Base-by-base conservation (phyloP, 73 alveolate species). In the Stentor roeselii region DNA sequence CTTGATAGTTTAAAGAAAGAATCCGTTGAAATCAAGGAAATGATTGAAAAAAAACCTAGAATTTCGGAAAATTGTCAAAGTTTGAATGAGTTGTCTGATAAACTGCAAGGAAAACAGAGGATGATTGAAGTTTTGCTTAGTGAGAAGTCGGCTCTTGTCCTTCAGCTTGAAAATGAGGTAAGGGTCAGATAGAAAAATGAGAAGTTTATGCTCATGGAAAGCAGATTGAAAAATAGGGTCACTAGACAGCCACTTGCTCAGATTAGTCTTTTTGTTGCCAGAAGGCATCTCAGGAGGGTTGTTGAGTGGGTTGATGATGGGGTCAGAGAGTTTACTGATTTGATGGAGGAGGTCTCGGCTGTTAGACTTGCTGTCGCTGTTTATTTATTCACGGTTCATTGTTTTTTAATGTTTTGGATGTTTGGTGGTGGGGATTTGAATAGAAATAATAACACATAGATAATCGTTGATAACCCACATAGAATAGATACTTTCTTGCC, bases 281-380 rank as follows among this genome's bases (percentile, higher is more conserved):
- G 80, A 67, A 32, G 80, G 37, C 11, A 34, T 36, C 80, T 67
- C 34, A 21, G 37, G 11, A 67, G 41, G 34, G 37, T 67, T n/a
- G 37, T 67, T 21, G 80, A 67, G 2, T 67, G 37, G 37, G 27
- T 67, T 30, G 80, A 67, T 67, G 80, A 67, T 1, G 80, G 80
- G 27, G 41, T 67, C 1, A 21, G 80, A 67, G 80, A 67, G 37
- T 21, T 67, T 34, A 32, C 41, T 67, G 80, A 67, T 32, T 21
- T 32, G 0, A 1, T 67, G 14, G 80, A 67, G 11, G 80, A 67
- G 34, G 34, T 67, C 34, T 36, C 80, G 37, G 1, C 34, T 14
- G 80, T 40, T 21, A 67, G 80, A 40, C 21, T 67, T 30, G 80
- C 41, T 27, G 37, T n/a, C 41, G 41, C 37, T 67, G 37, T 67